Base-by-base conservation (phyloP, 495 filamentous ascomycete species). In the Beverwykella pulmonaria region DNA sequence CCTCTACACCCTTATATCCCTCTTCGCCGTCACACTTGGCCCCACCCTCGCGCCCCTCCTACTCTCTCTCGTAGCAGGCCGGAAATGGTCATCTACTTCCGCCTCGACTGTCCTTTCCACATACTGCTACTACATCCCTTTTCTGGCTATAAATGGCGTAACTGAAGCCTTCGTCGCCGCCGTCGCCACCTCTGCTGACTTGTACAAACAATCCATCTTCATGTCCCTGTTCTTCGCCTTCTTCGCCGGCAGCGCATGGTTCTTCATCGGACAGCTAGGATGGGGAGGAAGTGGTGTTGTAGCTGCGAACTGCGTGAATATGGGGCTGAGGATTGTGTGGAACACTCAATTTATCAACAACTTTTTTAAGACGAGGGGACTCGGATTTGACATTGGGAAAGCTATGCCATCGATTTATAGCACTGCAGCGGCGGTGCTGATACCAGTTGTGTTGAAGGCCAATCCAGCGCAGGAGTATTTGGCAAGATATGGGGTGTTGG, bases 61-160 rank as follows among this genome's bases (percentile, higher is more conserved):
- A 0, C 85, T 98, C 25, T 78, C 80, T 54, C 73, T 93, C 30
- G 75, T 97, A 29, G 90, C 91, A 6, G 92, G 95, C 15, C 73
- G 79, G 0, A 81, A 82, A 53, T 98, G 94, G 94, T 71, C 79
- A 2, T 79, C 81, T 14, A 79, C 83, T 1, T 81, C 84, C 41
- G 82, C 88, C 8, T 85, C 84, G 39, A 85, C 86, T n/a, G 84
- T 92, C 5, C 80, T 98, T 10, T 83, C 89, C 0, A 81, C 82
- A 0, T 98, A 97, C 78, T 92, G 89, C 77, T 91, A 90, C 73
- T 97, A 97, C 74, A 91, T 99, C 63, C 94, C 94, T 17, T 84
- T 98, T 6, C 80, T 99, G 0, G 95, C 92, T 0, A 76, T 96
- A 65, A 99, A 99, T 72, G 94, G 94, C 44, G 86, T 97, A 29